A percentile compares a stretch with the other conserved stretches of the same genome.
Evolutionary conservation across 148 eudicot species (phyloP).

Genomic region (Rhododendron ovatum): DNA sequence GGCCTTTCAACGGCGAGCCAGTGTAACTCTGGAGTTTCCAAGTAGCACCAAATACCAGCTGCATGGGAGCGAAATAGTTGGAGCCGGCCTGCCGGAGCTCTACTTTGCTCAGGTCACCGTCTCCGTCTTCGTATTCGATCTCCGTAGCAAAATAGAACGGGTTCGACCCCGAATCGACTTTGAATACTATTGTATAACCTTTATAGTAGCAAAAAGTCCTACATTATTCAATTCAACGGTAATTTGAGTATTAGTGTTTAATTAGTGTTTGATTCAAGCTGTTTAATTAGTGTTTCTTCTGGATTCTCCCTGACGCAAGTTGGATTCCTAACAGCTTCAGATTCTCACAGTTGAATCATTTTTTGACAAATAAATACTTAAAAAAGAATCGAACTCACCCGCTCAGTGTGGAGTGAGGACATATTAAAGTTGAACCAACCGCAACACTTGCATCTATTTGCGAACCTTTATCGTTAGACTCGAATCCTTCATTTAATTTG

Average conservation of each 20-base stretch:
- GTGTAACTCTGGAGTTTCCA: slow-evolving; percentile 30
- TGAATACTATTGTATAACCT: slow-evolving; percentile 34
- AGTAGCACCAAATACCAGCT: slow-evolving; percentile 46
- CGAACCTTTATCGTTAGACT: too few relatives aligned
- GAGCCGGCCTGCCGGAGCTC: slow-evolving; percentile 31
- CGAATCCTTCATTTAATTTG: too few relatives aligned
- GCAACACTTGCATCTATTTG: too few relatives aligned
- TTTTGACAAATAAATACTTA: too few relatives aligned
- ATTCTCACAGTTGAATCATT: too few relatives aligned
- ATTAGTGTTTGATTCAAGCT: too few relatives aligned
- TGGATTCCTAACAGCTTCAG: too few relatives aligned
- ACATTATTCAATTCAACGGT: neutral
- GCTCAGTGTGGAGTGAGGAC: too few relatives aligned
- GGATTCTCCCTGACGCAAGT: too few relatives aligned
- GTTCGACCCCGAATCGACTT: slow-evolving; percentile 54
- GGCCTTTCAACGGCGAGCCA: slow-evolving; percentile 21
- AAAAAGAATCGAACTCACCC: too few relatives aligned
- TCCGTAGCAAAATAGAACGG: slow-evolving; percentile 37
- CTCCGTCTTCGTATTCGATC: slow-evolving; percentile 46
- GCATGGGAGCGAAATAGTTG: slow-evolving; percentile 23
- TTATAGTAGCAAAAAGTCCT: slow-evolving; percentile 59
- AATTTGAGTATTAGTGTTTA: neutral
- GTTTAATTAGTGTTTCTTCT: too few relatives aligned
- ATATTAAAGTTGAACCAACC: too few relatives aligned
- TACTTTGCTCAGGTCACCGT: slow-evolving; percentile 34